Conservation (phyloP, 2,329 filamentous ascomycete species). For the Ophiostoma sp. region DNA sequence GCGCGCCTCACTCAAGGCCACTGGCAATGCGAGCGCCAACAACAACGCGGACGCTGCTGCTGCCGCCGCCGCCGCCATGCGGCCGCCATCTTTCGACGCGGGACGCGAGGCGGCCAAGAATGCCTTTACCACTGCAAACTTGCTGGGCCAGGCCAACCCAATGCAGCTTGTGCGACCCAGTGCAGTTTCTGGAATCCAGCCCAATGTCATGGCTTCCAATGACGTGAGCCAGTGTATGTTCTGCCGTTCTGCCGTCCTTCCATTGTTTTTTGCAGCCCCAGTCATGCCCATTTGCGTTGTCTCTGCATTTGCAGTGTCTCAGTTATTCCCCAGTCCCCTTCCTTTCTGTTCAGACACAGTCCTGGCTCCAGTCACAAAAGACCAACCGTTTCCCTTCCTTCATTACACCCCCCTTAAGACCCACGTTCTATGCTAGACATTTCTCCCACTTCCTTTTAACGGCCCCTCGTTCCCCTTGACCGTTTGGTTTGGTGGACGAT, state of each 20-base stretch:
- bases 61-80: slow-evolving; percentile 47
- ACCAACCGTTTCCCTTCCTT: neutral
- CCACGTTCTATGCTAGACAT: neutral
- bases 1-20: slow-evolving; percentile 55
- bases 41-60: slow-evolving; percentile 43
- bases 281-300: neutral
- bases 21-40: neutral
- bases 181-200: slow-evolving; percentile 66
- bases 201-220: slow-evolving; percentile 57
- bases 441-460: neutral
- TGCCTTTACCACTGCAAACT: slow-evolving; percentile 42
- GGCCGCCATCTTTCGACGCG: slow-evolving; percentile 50
- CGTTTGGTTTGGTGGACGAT: neutral
- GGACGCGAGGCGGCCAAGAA: slow-evolving; percentile 42
- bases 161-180: slow-evolving; percentile 72
- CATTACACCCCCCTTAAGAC: neutral
- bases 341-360: neutral
- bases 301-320: no score
- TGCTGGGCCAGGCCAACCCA: slow-evolving; percentile 53
- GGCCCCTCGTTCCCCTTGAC: neutral
- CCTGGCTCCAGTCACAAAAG: neutral
- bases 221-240: slow-evolving; percentile 73
- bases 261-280: neutral
- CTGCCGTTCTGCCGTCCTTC: slow-evolving; percentile 9
- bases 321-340: slow-evolving; percentile 18